Evolutionary conservation across 2,329 filamentous ascomycete genomes (phyloP).

Genomic region (Geosmithia morbida): DNA sequence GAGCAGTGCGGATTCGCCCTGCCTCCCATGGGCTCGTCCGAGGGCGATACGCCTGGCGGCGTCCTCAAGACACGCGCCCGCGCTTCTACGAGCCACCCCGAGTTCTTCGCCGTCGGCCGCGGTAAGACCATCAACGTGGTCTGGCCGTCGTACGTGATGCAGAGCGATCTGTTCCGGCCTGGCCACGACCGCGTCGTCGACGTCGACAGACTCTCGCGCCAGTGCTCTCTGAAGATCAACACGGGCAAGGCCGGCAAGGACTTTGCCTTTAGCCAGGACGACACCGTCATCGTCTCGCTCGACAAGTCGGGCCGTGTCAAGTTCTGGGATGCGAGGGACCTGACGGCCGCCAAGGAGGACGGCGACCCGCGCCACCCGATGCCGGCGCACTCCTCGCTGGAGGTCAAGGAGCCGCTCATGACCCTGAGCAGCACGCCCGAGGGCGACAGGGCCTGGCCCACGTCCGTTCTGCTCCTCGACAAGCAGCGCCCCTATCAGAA

Average conservation of each 20-base stretch:
- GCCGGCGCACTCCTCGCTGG: constrained; percentile 45
- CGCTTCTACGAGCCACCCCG: constrained; percentile 74
- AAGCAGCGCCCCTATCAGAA: constrained; percentile 90
- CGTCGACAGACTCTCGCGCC: constrained; percentile 72
- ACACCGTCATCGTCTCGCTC: constrained; percentile 83
- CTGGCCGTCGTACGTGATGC: constrained; percentile 49
- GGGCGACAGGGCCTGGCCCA: constrained; percentile 90
- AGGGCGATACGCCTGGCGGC: constrained; percentile 82
- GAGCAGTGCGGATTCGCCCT: constrained; percentile 82
- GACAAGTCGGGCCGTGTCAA: constrained; percentile 95
- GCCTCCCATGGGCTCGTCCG: constrained; percentile 70
- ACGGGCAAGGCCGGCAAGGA: constrained; percentile 98
- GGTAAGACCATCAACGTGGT: constrained; percentile 94
- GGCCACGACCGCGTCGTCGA: constrained; percentile 60
- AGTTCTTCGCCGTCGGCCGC: constrained; percentile 88
- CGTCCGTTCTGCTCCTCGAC: constrained; percentile 88
- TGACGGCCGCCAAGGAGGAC: constrained; percentile 42
- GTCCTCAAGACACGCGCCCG: constrained; percentile 92
- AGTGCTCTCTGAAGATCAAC: constrained; percentile 84
- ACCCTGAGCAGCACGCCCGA: constrained; percentile 78
- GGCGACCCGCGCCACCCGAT: constrained; percentile 34
- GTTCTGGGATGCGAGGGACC: constrained; percentile 90
- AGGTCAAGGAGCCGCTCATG: constrained; percentile 75
- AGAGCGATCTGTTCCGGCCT: constrained; percentile 48
- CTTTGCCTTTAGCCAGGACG: constrained; percentile 94